phyloP scores from a whole-genome alignment of 768 basidiomycete genomes.

The Leccinellum albellum region DNA sequence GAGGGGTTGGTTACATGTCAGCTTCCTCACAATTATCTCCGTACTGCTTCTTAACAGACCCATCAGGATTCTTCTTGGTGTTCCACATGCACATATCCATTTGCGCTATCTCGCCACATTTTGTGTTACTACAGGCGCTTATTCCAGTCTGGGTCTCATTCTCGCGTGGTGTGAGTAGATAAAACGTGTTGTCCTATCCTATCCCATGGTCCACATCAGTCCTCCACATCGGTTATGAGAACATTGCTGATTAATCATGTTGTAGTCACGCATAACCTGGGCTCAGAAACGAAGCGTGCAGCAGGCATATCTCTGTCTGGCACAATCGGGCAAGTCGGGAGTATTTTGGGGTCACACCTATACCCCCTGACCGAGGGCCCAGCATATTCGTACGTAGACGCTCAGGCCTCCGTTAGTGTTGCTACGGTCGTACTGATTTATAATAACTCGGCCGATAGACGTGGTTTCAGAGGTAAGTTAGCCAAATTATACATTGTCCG shows the following conservation, averaged over 20 bases:
- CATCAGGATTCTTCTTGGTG: slow-evolving; percentile 32
- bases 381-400: slow-evolving; percentile 31
- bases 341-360: slow-evolving; percentile 38
- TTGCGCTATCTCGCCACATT: slow-evolving; percentile 46
- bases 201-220: too few relatives aligned
- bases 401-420: not conserved
- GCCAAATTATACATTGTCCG: not conserved
- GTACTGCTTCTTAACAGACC: not conserved
- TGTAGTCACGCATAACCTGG: slow-evolving; percentile 40
- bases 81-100: slow-evolving; percentile 27
- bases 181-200: not conserved
- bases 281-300: slow-evolving; percentile 45
- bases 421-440: not conserved
- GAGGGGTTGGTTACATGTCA: slow-evolving; percentile 43
- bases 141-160: slow-evolving; percentile 41
- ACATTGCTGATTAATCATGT: not conserved
- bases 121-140: slow-evolving; percentile 43
- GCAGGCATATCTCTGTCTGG: slow-evolving; percentile 40
- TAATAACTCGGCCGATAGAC: slow-evolving; percentile 1
- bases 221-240: not conserved
- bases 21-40: not conserved
- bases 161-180: slow-evolving; percentile 47
- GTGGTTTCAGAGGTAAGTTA: slow-evolving; percentile 15
- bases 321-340: slow-evolving; percentile 40
- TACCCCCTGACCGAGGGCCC: slow-evolving; percentile 41